These are phyloP conservation scores for Daldinia loculata DNA, from an alignment of 495 filamentous ascomycete species.

Conservation along the genomic window DNA sequence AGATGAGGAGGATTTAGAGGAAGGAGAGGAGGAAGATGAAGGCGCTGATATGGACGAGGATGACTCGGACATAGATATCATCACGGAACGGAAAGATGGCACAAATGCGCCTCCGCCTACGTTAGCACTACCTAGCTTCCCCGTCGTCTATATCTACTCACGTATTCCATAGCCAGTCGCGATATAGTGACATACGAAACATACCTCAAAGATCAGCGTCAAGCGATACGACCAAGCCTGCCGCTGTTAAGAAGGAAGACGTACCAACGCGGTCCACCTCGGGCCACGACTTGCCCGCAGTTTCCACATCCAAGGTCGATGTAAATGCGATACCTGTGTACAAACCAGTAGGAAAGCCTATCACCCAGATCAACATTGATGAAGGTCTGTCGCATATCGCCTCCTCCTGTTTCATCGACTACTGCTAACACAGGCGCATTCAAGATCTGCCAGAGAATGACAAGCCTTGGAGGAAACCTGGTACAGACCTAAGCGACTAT, in stretches of 20 bases:
- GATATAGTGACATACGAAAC: conserved; percentile 71
- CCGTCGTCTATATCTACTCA: conserved; percentile 21
- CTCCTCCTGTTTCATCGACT: neutral
- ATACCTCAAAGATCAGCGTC: conserved; percentile 70
- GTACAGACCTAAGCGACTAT: conserved; percentile 94
- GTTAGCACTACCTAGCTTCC: conserved; percentile 51
- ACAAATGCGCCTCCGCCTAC: conserved; percentile 73
- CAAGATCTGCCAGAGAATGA: conserved; percentile 80
- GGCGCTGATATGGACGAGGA: conserved; percentile 79
- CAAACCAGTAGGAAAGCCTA: conserved; percentile 75
- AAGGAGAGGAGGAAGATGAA: conserved; percentile 71
- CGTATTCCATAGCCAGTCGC: conserved; percentile 51
- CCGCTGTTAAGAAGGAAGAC: conserved; percentile 58
- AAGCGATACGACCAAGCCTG: conserved; percentile 56
- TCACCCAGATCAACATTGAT: conserved; percentile 85
- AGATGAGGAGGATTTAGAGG: conserved; percentile 61
- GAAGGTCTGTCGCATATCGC: conserved; percentile 56
- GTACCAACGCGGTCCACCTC: conserved; percentile 29
- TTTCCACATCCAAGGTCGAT: conserved; percentile 82
- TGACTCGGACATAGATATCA: conserved; percentile 88
- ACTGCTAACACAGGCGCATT: conserved; percentile 22
- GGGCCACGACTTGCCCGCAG: conserved; percentile 57
- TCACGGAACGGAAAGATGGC: conserved; percentile 84
- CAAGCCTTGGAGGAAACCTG: conserved; percentile 95
- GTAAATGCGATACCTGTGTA: conserved; percentile 83